These are phyloP conservation scores for Sugiyamaella pinicola DNA, from an alignment of 1,139 yeast genomes.

Conservation along the genomic window DNA sequence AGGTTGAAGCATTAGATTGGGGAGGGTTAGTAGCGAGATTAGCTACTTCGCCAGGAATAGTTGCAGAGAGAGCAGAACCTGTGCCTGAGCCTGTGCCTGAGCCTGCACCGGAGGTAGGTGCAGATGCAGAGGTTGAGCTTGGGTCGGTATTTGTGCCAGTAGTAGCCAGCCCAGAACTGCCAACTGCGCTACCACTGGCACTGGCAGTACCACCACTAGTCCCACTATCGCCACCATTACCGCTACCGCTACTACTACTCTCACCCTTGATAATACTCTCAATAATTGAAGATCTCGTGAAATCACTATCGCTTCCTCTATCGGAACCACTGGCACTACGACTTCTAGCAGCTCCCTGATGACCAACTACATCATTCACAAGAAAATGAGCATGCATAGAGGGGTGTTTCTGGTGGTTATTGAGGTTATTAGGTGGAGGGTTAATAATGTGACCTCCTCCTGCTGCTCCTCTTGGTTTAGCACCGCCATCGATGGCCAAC, in stretches of 20 bases:
- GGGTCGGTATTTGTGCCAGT: not conserved
- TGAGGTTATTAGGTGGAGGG: constrained; percentile 46
- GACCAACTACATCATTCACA: constrained; percentile 69
- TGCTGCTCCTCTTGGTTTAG: not conserved
- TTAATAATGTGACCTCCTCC: not conserved
- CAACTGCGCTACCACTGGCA: not conserved
- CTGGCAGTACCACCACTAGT: constrained; percentile 2
- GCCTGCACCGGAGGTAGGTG: not conserved
- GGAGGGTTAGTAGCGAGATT: not conserved
- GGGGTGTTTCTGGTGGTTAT: constrained; percentile 58
- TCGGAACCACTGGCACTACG: constrained; percentile 46
- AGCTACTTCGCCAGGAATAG: not conserved
- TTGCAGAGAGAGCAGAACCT: not conserved
- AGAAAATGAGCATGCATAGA: constrained; percentile 82
- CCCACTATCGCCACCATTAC: not conserved
- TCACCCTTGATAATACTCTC: constrained; percentile 12
- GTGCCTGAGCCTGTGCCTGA: not conserved
- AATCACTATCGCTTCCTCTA: constrained; percentile 20
- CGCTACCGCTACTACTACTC: constrained; percentile 9
- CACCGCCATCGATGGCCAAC: constrained; percentile 12
- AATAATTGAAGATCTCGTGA: constrained; percentile 12
- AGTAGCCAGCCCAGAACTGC: not conserved
- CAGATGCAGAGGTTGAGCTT: not conserved
- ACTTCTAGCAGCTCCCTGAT: constrained; percentile 47
- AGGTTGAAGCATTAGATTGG: not conserved